Conservation (phyloP, 2,329 filamentous ascomycete genomes). For the Epichloe hybrida region DNA sequence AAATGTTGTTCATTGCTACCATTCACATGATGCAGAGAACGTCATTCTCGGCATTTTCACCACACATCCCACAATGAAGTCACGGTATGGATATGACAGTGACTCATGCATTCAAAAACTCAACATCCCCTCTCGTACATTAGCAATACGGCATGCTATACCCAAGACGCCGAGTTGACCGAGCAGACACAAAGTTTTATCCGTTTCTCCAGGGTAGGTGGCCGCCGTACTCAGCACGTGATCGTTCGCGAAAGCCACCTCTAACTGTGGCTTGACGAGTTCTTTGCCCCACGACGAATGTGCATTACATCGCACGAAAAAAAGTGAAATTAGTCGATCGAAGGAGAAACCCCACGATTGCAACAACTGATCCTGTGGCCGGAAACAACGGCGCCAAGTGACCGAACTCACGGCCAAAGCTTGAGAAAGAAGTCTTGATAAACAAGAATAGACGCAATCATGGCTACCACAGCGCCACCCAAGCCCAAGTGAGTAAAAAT, state of each 20-base stretch:
- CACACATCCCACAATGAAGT: no score
- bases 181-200: neutral
- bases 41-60: no score
- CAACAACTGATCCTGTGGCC: conserved; percentile 12
- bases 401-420: neutral
- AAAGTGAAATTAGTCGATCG: conserved; percentile 26
- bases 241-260: conserved; percentile 4
- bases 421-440: neutral
- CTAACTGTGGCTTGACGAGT: conserved; percentile 14
- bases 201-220: neutral
- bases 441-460: conserved; percentile 14
- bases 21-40: no score
- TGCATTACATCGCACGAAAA: conserved; percentile 26
- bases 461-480: conserved; percentile 25
- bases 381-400: conserved; percentile 9
- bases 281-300: conserved; percentile 20
- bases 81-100: no score
- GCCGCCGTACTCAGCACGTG: conserved; percentile 13
- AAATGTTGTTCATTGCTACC: no score
- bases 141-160: no score
- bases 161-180: no score
- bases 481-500: conserved; percentile 26
- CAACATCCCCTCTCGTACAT: neutral
- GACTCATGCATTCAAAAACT: no score
- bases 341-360: conserved; percentile 26